phyloP scores from a whole-genome alignment of 2,329 filamentous ascomycete genomes.

The Exophiala dermatitidis region DNA sequence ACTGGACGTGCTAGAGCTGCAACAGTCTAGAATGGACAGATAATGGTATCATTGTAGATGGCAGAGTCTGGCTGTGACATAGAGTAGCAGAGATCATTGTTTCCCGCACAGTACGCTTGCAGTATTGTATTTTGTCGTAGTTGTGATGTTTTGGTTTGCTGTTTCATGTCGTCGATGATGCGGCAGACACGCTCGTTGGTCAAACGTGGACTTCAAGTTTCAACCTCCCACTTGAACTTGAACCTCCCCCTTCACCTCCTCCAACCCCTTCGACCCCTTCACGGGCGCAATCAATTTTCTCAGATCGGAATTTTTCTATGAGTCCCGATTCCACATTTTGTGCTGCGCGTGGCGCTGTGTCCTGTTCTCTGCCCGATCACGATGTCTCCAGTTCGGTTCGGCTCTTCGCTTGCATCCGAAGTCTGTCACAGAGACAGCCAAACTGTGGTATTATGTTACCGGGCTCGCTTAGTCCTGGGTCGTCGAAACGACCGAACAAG shows the following conservation, averaged over 20 bases:
- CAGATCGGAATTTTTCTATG: neutral
- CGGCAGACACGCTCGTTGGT: conserved; percentile 3
- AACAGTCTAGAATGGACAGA: too few relatives aligned
- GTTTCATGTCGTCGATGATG: neutral
- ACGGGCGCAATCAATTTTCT: conserved; percentile 10
- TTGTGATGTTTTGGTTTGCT: neutral
- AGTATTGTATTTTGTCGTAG: neutral
- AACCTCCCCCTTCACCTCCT: conserved; percentile 1
- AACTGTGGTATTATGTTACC: too few relatives aligned
- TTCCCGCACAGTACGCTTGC: neutral
- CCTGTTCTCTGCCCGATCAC: neutral
- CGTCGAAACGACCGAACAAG: too few relatives aligned
- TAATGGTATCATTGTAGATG: too few relatives aligned
- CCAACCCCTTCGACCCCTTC: conserved; percentile 12
- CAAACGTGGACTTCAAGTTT: neutral
- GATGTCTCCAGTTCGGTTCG: neutral
- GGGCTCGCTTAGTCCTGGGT: too few relatives aligned
- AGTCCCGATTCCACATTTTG: too few relatives aligned
- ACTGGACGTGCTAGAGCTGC: too few relatives aligned
- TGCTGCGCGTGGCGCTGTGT: neutral
- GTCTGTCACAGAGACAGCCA: neutral
- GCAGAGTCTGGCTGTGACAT: too few relatives aligned
- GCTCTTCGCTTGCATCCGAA: neutral
- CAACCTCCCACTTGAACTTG: neutral
- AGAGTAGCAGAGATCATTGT: too few relatives aligned